Percentiles rank a stretch among this genome's conserved stretches.
phyloP scores from a whole-genome alignment of 2,329 filamentous ascomycete species.

The Cyanodermella asteris region DNA sequence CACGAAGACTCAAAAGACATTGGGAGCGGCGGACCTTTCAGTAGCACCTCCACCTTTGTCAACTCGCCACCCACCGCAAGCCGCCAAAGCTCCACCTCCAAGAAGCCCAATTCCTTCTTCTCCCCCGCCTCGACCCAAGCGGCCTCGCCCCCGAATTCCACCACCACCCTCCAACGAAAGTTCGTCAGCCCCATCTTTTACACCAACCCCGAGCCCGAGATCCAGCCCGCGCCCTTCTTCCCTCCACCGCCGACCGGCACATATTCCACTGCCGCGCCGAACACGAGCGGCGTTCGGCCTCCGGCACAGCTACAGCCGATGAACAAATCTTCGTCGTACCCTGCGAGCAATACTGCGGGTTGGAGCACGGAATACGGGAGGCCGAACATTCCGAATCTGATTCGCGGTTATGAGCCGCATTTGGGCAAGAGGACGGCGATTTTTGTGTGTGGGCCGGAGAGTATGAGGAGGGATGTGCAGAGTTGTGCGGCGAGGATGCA shows the following conservation, averaged over 20 bases:
- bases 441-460: slow-evolving; percentile 75
- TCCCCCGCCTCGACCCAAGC: no score
- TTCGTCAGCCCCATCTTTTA: slow-evolving; percentile 81
- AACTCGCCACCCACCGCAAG: slow-evolving; percentile 9
- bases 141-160: slow-evolving; percentile 62
- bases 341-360: slow-evolving; percentile 24
- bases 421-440: slow-evolving; percentile 68
- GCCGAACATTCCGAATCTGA: slow-evolving; percentile 69
- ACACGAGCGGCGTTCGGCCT: slow-evolving; percentile 1
- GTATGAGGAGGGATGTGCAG: slow-evolving; percentile 75
- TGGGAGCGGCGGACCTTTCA: slow-evolving; percentile 8
- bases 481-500: slow-evolving; percentile 66
- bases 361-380: slow-evolving; percentile 88
- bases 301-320: slow-evolving; percentile 1
- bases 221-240: no score
- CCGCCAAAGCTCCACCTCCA: no score
- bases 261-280: slow-evolving; percentile 1
- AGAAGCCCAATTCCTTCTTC: not conserved
- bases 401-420: slow-evolving; percentile 60
- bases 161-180: slow-evolving; percentile 72
- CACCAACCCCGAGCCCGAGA: slow-evolving; percentile 28
- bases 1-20: slow-evolving; percentile 7
- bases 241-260: slow-evolving; percentile 9
- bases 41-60: slow-evolving; percentile 6
- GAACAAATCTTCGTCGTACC: slow-evolving; percentile 11